Percentiles rank a stretch among this genome's conserved stretches.
Conservation (phyloP, 768 basidiomycete genomes). For the Kondoa malvinella region DNA sequence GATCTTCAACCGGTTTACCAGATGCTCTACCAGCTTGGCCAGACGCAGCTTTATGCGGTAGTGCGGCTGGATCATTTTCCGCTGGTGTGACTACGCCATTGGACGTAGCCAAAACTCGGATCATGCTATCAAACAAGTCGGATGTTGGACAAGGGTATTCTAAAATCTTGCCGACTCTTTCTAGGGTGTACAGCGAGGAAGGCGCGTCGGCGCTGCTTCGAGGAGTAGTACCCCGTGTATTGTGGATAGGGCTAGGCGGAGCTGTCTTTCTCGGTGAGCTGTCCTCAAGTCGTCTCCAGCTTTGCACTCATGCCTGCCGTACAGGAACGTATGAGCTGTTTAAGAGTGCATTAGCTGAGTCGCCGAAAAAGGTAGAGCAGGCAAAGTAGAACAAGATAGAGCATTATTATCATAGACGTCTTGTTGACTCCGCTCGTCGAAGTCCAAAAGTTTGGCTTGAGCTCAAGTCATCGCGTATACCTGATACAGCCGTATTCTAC, state of each 20-base stretch:
- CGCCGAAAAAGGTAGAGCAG: neutral
- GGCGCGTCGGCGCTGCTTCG: conserved; percentile 61
- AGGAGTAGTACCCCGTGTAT: conserved; percentile 72
- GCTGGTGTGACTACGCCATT: conserved; percentile 83
- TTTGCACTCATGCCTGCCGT: neutral
- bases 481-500: no score
- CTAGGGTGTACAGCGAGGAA: conserved; percentile 44
- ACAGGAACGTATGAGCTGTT: neutral
- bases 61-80: conserved; percentile 73
- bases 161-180: conserved; percentile 9
- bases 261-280: conserved; percentile 88
- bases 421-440: no score
- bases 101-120: conserved; percentile 88
- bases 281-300: neutral
- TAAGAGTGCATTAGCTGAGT: neutral
- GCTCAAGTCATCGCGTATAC: no score
- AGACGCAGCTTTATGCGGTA: conserved; percentile 61
- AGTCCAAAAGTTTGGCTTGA: no score
- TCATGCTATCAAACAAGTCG: conserved; percentile 50
- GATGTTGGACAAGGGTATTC: neutral
- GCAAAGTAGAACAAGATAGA: neutral
- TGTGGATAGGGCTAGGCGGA: conserved; percentile 93
- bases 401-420: neutral
- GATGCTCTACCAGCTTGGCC: conserved; percentile 35
- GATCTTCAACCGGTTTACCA: conserved; percentile 36